Evolutionary conservation across 208 protist genomes (phyloP).

Genomic region (Naegleria lovaniensis): DNA sequence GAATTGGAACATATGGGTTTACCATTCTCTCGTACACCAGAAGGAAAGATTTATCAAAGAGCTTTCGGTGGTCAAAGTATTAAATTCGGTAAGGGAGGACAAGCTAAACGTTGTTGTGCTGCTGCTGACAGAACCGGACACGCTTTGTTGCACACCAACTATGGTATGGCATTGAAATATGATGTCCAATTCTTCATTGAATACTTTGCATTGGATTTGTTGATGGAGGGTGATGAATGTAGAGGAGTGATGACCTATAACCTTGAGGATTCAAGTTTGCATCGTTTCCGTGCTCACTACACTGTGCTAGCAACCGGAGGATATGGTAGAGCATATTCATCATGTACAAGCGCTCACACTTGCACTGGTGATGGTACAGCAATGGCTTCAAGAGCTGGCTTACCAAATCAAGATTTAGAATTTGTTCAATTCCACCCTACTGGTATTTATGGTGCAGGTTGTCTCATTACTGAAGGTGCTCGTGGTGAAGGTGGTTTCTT

Average conservation of each 20-base stretch:
- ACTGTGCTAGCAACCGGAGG: constrained; percentile 95
- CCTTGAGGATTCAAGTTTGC: constrained; percentile 95
- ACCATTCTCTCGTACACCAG: constrained; percentile 95
- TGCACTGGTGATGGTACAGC: constrained; percentile 97
- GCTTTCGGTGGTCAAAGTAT: constrained; percentile 97
- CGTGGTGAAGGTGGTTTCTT: constrained; percentile 92
- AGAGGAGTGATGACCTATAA: constrained; percentile 89
- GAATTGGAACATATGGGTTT: constrained; percentile 96
- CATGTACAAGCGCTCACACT: constrained; percentile 94
- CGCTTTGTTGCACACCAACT: constrained; percentile 97
- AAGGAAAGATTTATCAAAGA: constrained; percentile 98
- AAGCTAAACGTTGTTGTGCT: constrained; percentile 90
- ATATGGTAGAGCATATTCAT: constrained; percentile 93
- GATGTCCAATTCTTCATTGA: constrained; percentile 97
- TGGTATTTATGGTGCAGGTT: constrained; percentile 96
- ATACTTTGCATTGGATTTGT: constrained; percentile 97
- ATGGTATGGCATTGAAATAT: constrained; percentile 88
- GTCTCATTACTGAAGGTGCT: constrained; percentile 97
- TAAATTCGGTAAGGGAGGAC: constrained; percentile 90
- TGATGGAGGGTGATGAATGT: constrained; percentile 93
- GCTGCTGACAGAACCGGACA: constrained; percentile 98
- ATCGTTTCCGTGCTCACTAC: constrained; percentile 91
- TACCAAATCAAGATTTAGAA: constrained; percentile 94
- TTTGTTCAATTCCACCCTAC: constrained; percentile 99
- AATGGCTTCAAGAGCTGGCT: constrained; percentile 95